Evolutionary conservation across 2,329 filamentous ascomycete species (phyloP), one percentile per base, ranked within the genome.

Genomic region (Stemphylium beticola): DNA sequence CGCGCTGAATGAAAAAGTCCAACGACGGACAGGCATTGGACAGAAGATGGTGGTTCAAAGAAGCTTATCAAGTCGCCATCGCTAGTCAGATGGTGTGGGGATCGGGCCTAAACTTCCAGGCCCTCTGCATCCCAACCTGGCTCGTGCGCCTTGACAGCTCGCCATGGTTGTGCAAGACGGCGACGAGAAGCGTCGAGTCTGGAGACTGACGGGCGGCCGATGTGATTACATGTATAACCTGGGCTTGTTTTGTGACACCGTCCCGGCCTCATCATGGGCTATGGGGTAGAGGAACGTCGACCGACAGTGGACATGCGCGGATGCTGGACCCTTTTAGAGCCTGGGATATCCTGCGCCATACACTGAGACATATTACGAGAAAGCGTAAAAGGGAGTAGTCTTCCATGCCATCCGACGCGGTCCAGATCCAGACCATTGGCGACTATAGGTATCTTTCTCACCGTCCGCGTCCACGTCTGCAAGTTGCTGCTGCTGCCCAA

Each of bases 31-130:
- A 36, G 50, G 62, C 52, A 64, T 62, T 67, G 60, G 58, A 55
- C 51, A 43, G 53, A 36, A 14, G 38, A 45, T 43, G 37, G 58
- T 56, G 57, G 63, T 67, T 61, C 53, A 63, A 54, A 64, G 65
- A 68, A 66, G 67, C 67, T 69, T 71, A 69, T 69, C 66, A 65
- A 50, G 52, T 55, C 53, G 61, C 61, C 62, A 64, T 66, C 57
- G 51, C 55, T 54, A 51, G 53, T 55, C 46, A 47, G 51, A 51
- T 46, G 40, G 42, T 62, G 65, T 65, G 58, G 65, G 55, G 62
- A 59, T 57, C 46, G 47, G 48, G 48, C 38, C 53, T 55, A 45
- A 38, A 37, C 49, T 42, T 53, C 48, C 49, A 50, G 43, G 55
- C 46, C 51, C 44, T 49, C 36, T 46, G 42, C 57, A 36, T 50